Percentiles rank a stretch among this genome's conserved stretches.
These are phyloP conservation scores for Pisolithus orientalis DNA, from an alignment of 768 basidiomycete genomes.

Conservation along the genomic window DNA sequence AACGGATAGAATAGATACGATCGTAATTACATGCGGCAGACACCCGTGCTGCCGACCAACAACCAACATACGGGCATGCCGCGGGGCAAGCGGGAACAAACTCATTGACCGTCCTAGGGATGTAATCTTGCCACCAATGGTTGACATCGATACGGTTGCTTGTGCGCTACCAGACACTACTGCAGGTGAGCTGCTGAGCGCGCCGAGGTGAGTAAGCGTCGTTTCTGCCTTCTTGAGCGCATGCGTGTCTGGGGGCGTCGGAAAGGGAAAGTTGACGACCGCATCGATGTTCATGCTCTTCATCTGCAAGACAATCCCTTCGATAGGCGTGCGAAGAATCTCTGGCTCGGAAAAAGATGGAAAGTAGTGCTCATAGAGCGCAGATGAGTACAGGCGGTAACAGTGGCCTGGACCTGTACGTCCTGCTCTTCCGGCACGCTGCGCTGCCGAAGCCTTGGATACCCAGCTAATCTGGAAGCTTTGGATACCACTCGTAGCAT, in stretches of 20 bases:
- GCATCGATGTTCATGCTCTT: conserved; percentile 98
- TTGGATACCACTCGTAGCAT: conserved; percentile 76
- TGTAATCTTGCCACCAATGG: conserved; percentile 64
- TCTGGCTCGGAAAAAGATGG: conserved; percentile 84
- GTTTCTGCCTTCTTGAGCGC: conserved; percentile 78
- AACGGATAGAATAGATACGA: conserved; percentile 87
- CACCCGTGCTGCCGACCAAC: conserved; percentile 82
- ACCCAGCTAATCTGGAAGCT: conserved; percentile 91
- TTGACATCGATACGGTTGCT: conserved; percentile 12
- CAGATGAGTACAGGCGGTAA: conserved; percentile 94
- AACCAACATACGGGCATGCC: conserved; percentile 95
- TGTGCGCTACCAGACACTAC: conserved; percentile 13
- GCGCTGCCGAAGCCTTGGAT: conserved; percentile 91
- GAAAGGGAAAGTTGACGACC: conserved; percentile 96
- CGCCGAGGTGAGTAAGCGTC: conserved; percentile 75
- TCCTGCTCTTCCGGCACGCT: conserved; percentile 93
- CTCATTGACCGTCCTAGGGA: conserved; percentile 90
- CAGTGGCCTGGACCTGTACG: conserved; percentile 98
- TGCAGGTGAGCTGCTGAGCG: conserved; percentile 42
- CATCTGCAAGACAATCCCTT: conserved; percentile 96
- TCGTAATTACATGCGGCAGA: conserved; percentile 83
- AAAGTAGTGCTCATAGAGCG: conserved; percentile 90
- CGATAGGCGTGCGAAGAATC: conserved; percentile 92
- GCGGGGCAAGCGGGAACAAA: conserved; percentile 86
- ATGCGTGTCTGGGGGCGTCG: conserved; percentile 83